These are phyloP conservation scores for Anthracocystis walkeri DNA, from an alignment of 1,284 basidiomycete species.

Conservation along the genomic window DNA sequence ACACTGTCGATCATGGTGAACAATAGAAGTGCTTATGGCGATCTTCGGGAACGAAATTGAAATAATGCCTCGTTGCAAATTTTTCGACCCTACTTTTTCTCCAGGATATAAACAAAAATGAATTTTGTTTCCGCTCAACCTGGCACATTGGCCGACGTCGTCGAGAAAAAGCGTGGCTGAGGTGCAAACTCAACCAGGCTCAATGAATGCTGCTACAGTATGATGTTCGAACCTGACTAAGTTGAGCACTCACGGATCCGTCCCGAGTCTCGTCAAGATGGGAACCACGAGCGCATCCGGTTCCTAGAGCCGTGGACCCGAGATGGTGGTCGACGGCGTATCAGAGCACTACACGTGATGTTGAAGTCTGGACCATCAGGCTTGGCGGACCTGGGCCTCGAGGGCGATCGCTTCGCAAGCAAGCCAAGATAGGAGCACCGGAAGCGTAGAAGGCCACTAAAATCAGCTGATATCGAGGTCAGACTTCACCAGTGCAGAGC, in stretches of 20 bases:
- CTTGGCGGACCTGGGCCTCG: neutral
- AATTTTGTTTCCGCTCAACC: neutral
- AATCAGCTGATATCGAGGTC: neutral
- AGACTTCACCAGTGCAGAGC: neutral
- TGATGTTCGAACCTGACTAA: no score
- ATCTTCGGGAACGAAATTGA: slow-evolving; percentile 9
- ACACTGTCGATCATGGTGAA: neutral
- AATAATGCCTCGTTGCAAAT: neutral
- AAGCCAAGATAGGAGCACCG: neutral
- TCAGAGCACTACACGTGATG: neutral
- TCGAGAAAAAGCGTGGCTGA: neutral
- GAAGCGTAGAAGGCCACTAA: slow-evolving; percentile 12
- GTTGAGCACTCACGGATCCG: neutral
- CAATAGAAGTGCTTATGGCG: neutral
- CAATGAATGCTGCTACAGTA: no score
- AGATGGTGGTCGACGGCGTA: neutral
- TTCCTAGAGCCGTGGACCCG: neutral
- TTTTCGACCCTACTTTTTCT: neutral
- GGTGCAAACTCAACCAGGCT: no score
- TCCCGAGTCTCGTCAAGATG: neutral
- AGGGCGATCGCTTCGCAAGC: no score
- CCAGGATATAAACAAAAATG: no score
- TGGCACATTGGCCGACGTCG: neutral
- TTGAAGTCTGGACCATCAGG: neutral
- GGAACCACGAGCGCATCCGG: neutral